phyloP scores from a whole-genome alignment of 1,139 yeast species.

The Scheffersomyces cryptocercus region DNA sequence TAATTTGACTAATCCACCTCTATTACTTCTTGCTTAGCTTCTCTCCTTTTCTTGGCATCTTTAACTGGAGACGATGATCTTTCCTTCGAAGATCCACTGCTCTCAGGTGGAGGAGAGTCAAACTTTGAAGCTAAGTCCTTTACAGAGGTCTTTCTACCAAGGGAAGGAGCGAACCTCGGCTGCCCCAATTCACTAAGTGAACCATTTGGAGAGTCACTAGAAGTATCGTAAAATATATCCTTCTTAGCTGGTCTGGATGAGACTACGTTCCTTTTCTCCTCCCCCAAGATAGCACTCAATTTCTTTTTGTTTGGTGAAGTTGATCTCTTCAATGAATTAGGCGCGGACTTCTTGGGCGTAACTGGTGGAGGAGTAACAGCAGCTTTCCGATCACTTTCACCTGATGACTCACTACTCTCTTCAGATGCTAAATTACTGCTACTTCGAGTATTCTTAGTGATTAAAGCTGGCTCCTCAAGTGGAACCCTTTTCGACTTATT shows the following conservation, averaged over 20 bases:
- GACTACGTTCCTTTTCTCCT: conserved; percentile 18
- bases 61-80: conserved; percentile 14
- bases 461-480: background rate
- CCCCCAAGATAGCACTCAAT: conserved; percentile 26
- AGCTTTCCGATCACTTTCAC: conserved; percentile 5
- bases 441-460: conserved; percentile 3
- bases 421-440: conserved; percentile 1
- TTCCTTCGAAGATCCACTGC: conserved; percentile 6
- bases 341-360: conserved; percentile 20
- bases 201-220: conserved; percentile 15
- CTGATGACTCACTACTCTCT: background rate
- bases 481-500: conserved; percentile 8
- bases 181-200: conserved; percentile 24
- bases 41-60: conserved; percentile 3
- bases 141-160: conserved; percentile 36
- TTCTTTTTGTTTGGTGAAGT: conserved; percentile 43
- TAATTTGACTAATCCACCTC: conserved; percentile 2
- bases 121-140: conserved; percentile 35
- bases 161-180: conserved; percentile 30
- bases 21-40: conserved; percentile 4
- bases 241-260: conserved; percentile 34
- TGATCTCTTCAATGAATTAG: conserved; percentile 34
- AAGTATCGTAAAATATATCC: conserved; percentile 22
- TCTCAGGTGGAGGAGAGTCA: conserved; percentile 23
- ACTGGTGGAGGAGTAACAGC: conserved; percentile 20